phyloP scores from a whole-genome alignment of 495 filamentous ascomycete genomes.

The Ramalina intermedia region DNA sequence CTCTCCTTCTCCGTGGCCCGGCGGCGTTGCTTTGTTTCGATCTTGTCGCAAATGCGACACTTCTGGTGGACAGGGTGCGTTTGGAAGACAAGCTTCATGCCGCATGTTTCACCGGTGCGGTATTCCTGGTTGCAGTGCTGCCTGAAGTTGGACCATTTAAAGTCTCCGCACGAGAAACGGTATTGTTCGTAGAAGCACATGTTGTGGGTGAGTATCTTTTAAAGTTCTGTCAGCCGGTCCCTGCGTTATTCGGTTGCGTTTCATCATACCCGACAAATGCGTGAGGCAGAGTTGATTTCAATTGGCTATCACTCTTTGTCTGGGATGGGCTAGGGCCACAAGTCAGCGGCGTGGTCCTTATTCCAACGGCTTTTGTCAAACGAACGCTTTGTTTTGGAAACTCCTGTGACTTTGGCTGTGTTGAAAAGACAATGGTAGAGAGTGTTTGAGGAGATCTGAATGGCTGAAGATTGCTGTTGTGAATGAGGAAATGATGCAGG shows the following conservation, averaged over 20 bases:
- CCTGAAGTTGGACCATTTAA: conserved; percentile 90
- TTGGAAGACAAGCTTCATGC: conserved; percentile 77
- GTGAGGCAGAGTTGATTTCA: too few species aligned
- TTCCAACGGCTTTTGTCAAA: too few species aligned
- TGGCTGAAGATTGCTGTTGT: not conserved
- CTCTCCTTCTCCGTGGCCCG: conserved; percentile 61
- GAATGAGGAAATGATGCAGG: not conserved
- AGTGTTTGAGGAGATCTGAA: not conserved
- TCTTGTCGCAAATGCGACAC: conserved; percentile 82
- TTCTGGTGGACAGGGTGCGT: conserved; percentile 42
- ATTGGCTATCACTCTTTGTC: too few species aligned
- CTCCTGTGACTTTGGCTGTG: not conserved
- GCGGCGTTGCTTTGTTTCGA: conserved; percentile 73
- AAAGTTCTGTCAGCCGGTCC: not conserved
- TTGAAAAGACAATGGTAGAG: not conserved
- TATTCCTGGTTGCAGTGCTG: conserved; percentile 94
- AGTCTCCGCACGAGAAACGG: conserved; percentile 62
- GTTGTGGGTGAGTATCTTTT: conserved; percentile 17
- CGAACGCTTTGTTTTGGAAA: too few species aligned
- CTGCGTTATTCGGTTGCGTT: too few species aligned
- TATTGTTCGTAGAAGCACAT: conserved; percentile 49
- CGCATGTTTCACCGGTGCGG: conserved; percentile 94
- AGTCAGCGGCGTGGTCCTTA: too few species aligned
- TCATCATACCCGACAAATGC: too few species aligned
- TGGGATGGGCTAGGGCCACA: too few species aligned